A percentile compares a stretch with the other conserved stretches of the same genome.
Conservation (phyloP, 163 green algal species). For the Prototheca stagnorum region DNA sequence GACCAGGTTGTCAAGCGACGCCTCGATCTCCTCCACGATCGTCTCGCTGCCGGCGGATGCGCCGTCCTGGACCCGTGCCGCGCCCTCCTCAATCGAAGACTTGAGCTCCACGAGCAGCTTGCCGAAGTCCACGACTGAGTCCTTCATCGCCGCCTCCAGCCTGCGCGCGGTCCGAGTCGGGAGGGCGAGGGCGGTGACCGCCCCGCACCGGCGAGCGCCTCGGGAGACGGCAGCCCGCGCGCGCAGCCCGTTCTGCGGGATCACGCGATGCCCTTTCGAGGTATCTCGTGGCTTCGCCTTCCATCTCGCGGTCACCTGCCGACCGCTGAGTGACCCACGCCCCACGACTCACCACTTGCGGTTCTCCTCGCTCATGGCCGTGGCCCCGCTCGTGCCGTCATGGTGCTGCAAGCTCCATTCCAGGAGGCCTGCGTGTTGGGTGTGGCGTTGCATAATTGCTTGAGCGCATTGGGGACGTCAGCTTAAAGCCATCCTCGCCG, state of each 20-base stretch:
- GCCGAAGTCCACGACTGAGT: slow-evolving; percentile 34
- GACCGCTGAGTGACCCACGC: too few relatives aligned
- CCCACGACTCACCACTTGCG: slow-evolving; percentile 9
- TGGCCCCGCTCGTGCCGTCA: slow-evolving; percentile 4
- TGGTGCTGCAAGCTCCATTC: slow-evolving; percentile 37
- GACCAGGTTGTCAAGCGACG: slow-evolving; percentile 49
- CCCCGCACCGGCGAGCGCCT: too few relatives aligned
- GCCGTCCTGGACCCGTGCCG: background rate
- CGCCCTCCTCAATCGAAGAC: slow-evolving; percentile 15
- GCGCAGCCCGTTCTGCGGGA: background rate
- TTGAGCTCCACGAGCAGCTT: slow-evolving; percentile 60
- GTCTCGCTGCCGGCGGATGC: background rate
- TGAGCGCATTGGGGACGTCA: background rate
- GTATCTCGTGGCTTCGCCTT: background rate
- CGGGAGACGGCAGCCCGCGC: background rate
- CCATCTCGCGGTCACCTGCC: too few relatives aligned
- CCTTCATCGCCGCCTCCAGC: slow-evolving; percentile 42
- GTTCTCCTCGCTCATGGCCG: slow-evolving; percentile 13
- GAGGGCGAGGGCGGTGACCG: background rate
- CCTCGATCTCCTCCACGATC: slow-evolving; percentile 29
- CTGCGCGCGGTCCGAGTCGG: background rate
- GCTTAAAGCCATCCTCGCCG: background rate
- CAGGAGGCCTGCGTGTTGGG: slow-evolving; percentile 24
- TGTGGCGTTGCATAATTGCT: background rate
- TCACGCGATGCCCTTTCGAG: background rate